phyloP scores from a whole-genome alignment of 2,329 filamentous ascomycete genomes.

The Hirsutella thompsonii region DNA sequence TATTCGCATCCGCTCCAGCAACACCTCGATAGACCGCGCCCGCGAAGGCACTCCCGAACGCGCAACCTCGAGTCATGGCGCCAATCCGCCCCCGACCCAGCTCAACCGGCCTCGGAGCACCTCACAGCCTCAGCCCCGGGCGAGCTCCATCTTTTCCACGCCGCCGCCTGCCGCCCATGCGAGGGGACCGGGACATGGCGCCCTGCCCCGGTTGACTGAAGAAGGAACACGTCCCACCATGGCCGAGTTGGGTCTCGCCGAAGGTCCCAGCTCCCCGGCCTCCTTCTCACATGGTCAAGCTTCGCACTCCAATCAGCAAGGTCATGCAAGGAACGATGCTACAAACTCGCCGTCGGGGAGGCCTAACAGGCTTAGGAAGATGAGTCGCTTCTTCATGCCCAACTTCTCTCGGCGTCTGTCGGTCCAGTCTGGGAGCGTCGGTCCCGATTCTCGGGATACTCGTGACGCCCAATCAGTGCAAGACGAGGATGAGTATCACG shows the following conservation, averaged over 20 bases:
- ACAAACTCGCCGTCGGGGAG: neutral
- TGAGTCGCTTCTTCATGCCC: slow-evolving; percentile 3
- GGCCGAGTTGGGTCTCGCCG: slow-evolving; percentile 19
- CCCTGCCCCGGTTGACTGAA: slow-evolving; percentile 25
- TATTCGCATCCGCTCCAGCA: slow-evolving; percentile 11
- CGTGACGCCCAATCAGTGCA: slow-evolving; percentile 6
- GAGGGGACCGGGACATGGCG: slow-evolving; percentile 16
- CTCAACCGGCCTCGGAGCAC: slow-evolving; percentile 18
- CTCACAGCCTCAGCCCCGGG: slow-evolving; percentile 12
- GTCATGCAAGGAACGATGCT: neutral
- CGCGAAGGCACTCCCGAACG: too few relatives aligned
- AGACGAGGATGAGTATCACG: slow-evolving; percentile 20
- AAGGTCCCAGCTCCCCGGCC: slow-evolving; percentile 5
- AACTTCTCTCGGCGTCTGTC: slow-evolving; percentile 2
- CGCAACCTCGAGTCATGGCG: neutral
- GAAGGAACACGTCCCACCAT: slow-evolving; percentile 22
- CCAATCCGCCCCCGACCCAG: neutral
- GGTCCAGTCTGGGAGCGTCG: neutral
- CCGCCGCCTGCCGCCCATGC: slow-evolving; percentile 10
- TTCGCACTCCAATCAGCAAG: slow-evolving; percentile 1
- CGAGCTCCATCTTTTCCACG: too few relatives aligned
- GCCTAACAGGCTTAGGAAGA: neutral
- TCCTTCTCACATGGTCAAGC: neutral
- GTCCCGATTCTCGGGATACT: too few relatives aligned
- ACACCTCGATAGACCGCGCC: neutral